phyloP scores from a whole-genome alignment of 305 asterid species.

The Fraxinus latifolia region DNA sequence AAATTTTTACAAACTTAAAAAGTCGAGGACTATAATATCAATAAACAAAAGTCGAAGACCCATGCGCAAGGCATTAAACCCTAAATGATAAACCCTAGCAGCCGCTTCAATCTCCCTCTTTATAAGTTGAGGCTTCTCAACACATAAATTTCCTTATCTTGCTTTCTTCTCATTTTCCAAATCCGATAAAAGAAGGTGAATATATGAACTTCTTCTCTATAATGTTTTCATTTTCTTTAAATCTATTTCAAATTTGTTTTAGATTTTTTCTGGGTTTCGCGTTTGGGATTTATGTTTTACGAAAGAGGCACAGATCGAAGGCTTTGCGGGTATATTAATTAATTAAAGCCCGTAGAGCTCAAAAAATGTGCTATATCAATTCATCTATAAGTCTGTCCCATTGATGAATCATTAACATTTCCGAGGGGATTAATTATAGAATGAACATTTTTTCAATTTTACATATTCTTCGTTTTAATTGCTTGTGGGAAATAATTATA shows the following conservation, averaged over 20 bases:
- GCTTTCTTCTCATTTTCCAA: neutral
- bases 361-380: conserved; percentile 40
- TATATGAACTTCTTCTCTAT: neutral
- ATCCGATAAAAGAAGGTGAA: neutral
- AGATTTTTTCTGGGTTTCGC: neutral
- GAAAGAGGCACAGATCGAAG: conserved; percentile 47
- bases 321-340: conserved; percentile 27
- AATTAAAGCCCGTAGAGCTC: conserved; percentile 34
- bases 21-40: neutral
- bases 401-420: conserved; percentile 9
- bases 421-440: conserved; percentile 24
- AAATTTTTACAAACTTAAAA: neutral
- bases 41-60: neutral
- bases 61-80: neutral
- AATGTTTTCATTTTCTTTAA: neutral
- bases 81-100: neutral
- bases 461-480: neutral
- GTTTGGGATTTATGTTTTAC: neutral
- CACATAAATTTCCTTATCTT: neutral
- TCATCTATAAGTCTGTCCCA: conserved; percentile 23
- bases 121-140: neutral
- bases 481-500: neutral
- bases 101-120: neutral
- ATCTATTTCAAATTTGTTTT: neutral
- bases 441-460: conserved; percentile 14